Conservation (phyloP, 2,329 filamentous ascomycete genomes). For the Penicillium griseofulvum region DNA sequence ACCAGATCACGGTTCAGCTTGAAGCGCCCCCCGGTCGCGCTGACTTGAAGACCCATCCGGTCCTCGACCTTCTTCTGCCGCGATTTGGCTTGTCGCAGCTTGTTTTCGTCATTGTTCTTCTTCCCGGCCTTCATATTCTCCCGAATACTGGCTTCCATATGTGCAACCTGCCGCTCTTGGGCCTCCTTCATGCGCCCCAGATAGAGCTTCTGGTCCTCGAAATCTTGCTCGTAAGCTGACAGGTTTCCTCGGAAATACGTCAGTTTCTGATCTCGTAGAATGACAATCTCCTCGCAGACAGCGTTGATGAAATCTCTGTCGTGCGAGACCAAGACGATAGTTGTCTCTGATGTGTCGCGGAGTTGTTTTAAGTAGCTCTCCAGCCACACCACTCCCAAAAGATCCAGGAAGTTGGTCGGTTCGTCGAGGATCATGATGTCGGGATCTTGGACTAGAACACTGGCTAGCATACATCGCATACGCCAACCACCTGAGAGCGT, state of each 20-base stretch:
- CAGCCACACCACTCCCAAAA: slow-evolving; percentile 81
- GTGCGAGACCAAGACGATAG: slow-evolving; percentile 77
- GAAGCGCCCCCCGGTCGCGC: slow-evolving; percentile 69
- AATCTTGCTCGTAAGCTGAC: slow-evolving; percentile 66
- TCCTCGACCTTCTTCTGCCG: slow-evolving; percentile 83
- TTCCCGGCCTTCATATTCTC: slow-evolving; percentile 73
- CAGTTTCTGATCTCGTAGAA: slow-evolving; percentile 69
- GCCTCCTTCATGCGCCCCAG: slow-evolving; percentile 75
- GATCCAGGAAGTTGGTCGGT: slow-evolving; percentile 81
- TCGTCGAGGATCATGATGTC: slow-evolving; percentile 82
- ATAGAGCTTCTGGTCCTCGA: slow-evolving; percentile 63
- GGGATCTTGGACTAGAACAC: slow-evolving; percentile 65
- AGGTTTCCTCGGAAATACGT: slow-evolving; percentile 74
- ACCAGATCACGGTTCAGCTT: slow-evolving; percentile 73
- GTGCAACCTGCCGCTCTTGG: slow-evolving; percentile 74
- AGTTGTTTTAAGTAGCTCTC: slow-evolving; percentile 66
- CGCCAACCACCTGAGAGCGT: slow-evolving; percentile 75
- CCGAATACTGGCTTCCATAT: slow-evolving; percentile 75
- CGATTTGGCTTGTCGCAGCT: slow-evolving; percentile 79
- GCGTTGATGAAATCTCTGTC: slow-evolving; percentile 77
- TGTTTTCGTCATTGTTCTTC: slow-evolving; percentile 77
- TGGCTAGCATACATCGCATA: slow-evolving; percentile 66
- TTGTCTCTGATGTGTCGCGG: slow-evolving; percentile 54
- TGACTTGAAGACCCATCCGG: slow-evolving; percentile 73
- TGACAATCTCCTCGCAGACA: slow-evolving; percentile 71